phyloP scores from a whole-genome alignment of 2,329 filamentous ascomycete genomes.

The Ophiostoma sp. region DNA sequence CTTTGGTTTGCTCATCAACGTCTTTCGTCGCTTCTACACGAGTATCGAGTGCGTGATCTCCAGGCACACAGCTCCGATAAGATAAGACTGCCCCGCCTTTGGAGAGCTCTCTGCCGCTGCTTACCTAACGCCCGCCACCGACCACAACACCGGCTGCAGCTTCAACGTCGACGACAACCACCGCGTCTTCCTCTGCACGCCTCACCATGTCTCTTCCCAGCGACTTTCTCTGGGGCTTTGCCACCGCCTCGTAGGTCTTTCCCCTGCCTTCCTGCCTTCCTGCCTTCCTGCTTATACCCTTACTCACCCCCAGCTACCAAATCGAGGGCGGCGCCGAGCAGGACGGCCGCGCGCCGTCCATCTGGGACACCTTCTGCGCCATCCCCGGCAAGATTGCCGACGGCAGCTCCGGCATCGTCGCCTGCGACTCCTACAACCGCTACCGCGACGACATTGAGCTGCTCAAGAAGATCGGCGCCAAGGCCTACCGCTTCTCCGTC shows the following conservation, averaged over 20 bases:
- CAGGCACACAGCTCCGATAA: neutral
- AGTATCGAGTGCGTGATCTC: too few species aligned
- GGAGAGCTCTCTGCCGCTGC: neutral
- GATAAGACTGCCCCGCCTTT: conserved; percentile 3
- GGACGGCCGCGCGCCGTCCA: conserved; percentile 74
- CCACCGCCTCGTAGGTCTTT: conserved; percentile 61
- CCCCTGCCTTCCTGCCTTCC: too few species aligned
- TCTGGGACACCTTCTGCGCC: conserved; percentile 86
- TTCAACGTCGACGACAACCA: neutral
- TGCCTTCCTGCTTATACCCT: conserved; percentile 1
- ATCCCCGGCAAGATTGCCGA: conserved; percentile 78
- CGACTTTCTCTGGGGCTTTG: conserved; percentile 75
- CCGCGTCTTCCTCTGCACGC: conserved; percentile 22
- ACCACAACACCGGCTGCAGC: neutral
- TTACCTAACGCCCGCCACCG: neutral
- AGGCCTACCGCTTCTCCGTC: conserved; percentile 77
- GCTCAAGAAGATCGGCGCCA: conserved; percentile 66
- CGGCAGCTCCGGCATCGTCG: conserved; percentile 65
- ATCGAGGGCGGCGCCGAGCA: conserved; percentile 71
- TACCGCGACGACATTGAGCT: conserved; percentile 71
- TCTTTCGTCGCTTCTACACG: too few species aligned
- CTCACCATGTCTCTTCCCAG: conserved; percentile 53
- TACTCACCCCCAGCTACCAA: conserved; percentile 60
- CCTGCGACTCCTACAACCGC: conserved; percentile 83
- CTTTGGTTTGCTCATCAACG: too few species aligned